phyloP scores from a whole-genome alignment of 805 yeast genomes.

The Pichia paraexigua region DNA sequence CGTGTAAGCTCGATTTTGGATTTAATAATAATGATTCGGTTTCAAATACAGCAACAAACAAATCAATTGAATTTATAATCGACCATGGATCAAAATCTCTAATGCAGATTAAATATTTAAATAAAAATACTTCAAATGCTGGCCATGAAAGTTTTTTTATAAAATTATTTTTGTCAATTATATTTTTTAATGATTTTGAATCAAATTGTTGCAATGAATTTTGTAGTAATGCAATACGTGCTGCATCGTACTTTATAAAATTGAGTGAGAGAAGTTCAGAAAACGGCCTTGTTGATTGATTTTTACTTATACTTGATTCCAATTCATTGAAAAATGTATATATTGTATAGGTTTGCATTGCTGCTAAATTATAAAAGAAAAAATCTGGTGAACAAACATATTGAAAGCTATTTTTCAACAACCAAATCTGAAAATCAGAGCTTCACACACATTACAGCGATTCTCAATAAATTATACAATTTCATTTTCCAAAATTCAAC shows the following conservation, averaged over 20 bases:
- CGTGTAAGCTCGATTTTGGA: conserved; percentile 26
- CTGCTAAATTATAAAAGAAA: too few relatives aligned
- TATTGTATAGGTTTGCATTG: not conserved
- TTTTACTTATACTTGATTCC: not conserved
- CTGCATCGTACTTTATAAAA: conserved; percentile 2
- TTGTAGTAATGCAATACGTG: conserved; percentile 23
- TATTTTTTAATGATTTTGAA: conserved; percentile 18
- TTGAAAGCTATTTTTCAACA: too few relatives aligned
- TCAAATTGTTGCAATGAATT: conserved; percentile 16
- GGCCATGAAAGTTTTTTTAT: conserved; percentile 30
- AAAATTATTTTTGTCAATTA: conserved; percentile 21
- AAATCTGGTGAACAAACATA: not conserved
- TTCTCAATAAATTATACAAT: not conserved
- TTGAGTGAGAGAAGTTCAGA: conserved; percentile 1
- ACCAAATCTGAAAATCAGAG: too few relatives aligned
- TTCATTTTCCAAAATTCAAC: not conserved
- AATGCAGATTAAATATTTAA: conserved; percentile 35
- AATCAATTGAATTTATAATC: conserved; percentile 44
- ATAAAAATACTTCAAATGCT: conserved; percentile 38
- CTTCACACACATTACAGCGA: not conserved
- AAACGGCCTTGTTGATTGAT: not conserved
- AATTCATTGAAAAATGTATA: conserved; percentile 2
- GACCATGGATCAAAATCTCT: conserved; percentile 53
- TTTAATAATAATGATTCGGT: conserved; percentile 42
- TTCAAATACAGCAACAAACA: conserved; percentile 39